Evolutionary conservation across 139 green algal genomes (phyloP).

Genomic region (Mychonastes homosphaera): DNA sequence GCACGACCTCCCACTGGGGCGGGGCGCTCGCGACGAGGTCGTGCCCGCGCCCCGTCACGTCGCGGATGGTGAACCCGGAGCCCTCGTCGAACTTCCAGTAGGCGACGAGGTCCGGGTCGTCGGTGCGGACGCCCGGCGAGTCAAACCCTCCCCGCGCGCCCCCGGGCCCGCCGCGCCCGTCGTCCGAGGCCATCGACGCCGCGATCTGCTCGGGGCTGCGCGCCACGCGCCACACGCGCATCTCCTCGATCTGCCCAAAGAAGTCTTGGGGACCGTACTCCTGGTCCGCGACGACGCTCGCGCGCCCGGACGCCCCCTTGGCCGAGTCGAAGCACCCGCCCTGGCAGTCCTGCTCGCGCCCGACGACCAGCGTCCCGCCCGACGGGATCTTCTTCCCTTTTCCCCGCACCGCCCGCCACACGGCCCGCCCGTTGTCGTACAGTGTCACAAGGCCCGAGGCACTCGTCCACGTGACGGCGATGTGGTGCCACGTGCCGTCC

Average conservation of each 20-base stretch:
- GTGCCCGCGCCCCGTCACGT: constrained; percentile 60
- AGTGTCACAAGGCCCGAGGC: constrained; percentile 41
- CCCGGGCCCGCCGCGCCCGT: constrained; percentile 23
- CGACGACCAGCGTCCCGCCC: constrained; percentile 75
- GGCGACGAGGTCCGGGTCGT: constrained; percentile 50
- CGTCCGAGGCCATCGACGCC: constrained; percentile 45
- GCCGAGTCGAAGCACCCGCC: constrained; percentile 80
- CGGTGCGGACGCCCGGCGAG: constrained; percentile 29
- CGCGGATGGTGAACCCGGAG: constrained; percentile 36
- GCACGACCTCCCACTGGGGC: constrained; percentile 61
- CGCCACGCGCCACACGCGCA: constrained; percentile 66
- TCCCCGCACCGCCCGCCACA: constrained; percentile 53
- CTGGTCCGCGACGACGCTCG: constrained; percentile 31
- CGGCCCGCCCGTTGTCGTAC: constrained; percentile 67
- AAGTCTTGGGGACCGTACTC: constrained; percentile 65
- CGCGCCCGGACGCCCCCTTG: constrained; percentile 37
- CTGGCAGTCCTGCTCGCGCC: constrained; percentile 75
- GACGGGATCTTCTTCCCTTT: constrained; percentile 56
- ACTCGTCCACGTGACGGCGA: constrained; percentile 69
- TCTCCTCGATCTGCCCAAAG: constrained; percentile 60
- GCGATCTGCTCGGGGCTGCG: constrained; percentile 57
- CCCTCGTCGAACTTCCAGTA: constrained; percentile 85
- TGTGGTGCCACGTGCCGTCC: constrained; percentile 76
- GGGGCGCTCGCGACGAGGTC: constrained; percentile 50
- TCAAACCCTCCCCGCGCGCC: constrained; percentile 27